Conservation (phyloP, 2,329 filamentous ascomycete genomes). For the Fusarium sulawesiense region DNA sequence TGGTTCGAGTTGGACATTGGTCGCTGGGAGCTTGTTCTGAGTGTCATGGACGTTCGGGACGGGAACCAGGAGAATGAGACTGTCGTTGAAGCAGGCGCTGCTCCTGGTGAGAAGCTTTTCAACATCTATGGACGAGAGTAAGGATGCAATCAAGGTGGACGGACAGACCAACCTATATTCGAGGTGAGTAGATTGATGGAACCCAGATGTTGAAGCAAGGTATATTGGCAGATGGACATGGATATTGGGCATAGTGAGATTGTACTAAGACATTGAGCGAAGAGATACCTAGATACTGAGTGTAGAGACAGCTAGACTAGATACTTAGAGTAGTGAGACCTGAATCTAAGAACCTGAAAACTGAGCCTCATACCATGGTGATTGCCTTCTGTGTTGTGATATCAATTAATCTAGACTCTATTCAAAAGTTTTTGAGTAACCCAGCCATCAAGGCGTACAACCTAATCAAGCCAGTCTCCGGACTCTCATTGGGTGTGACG, state of each 20-base stretch:
- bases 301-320: not conserved
- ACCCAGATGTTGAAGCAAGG: not conserved
- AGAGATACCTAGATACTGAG: not conserved
- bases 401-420: not conserved
- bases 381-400: not conserved
- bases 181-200: not conserved
- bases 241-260: not conserved
- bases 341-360: not conserved
- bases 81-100: not conserved
- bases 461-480: too few species aligned
- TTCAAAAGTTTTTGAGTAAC: too few species aligned
- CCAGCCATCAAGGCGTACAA: rapidly evolving
- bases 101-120: not conserved
- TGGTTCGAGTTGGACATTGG: not conserved
- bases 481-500: not conserved
- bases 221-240: too few species aligned
- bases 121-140: not conserved
- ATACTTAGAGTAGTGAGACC: not conserved
- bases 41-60: not conserved
- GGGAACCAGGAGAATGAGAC: not conserved
- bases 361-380: not conserved
- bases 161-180: too few species aligned
- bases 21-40: not conserved
- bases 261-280: too few species aligned
- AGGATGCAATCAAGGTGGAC: not conserved